Evolutionary conservation across 2,329 filamentous ascomycete species (phyloP), one percentile per base, ranked within the genome.

Genomic region (Alternaria tenuissima): DNA sequence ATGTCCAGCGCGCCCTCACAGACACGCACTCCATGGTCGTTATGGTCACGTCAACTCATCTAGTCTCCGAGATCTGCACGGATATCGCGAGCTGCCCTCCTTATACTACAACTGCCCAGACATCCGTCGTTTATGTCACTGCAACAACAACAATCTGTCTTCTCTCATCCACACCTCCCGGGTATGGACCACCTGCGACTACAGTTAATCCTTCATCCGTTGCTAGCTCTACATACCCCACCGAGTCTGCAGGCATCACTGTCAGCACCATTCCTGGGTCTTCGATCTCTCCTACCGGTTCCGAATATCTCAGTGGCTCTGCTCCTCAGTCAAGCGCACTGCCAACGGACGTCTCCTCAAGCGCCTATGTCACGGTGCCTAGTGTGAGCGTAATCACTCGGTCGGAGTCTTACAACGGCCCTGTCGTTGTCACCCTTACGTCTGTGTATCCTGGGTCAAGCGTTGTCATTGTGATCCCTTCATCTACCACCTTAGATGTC

Each of bases 101-200:
- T 41, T 67, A 73, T 46, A 70, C 70, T 22, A 73, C 76, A 20
- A 71, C 74, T 8, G 68, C 77, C 49, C 64, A 79, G 61, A 83
- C 81, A 24, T 76, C 78, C 46, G 69, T 65, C 30, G 66, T 66
- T 20, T 73, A 78, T 61, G 64, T 81, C 52, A 71, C 77, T 43
- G 67, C 78, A 43, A 79, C 79, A 14, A 82, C 80, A 47, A 82
- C 80, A 26, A 69, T 81, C 68, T 82, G 81, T 63, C 76, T 79
- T 30, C 57, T 63, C 26, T 67, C 61, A 16, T 63, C 63, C 7
- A 67, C 60, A 42, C 64, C 64, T 49, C 60, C 64, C 20, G 67
- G 59, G 30, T 60, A 63, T n/a, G 42, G 48, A 24, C 47, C 61
- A 38, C 57, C 65, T 39, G 30, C 57, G 22, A 51, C 43, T 16